phyloP scores from a whole-genome alignment of 139 green algal species.

The Spirogloea muscicola region DNA sequence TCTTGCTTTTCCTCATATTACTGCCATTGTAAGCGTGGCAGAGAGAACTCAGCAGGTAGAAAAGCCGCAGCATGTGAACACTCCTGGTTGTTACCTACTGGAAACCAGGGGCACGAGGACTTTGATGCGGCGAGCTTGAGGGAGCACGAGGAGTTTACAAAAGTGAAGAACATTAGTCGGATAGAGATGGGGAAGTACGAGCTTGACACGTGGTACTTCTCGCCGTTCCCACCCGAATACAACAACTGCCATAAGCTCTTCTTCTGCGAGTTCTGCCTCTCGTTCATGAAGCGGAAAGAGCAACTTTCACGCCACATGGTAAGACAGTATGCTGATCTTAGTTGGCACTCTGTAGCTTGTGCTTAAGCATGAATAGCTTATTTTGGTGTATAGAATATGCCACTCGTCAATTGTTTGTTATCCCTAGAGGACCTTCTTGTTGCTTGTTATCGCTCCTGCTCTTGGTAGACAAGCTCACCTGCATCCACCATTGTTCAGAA shows the following conservation, averaged over 20 bases:
- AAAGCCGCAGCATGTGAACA: too few species aligned
- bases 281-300: slow-evolving; percentile 68
- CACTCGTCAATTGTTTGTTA: not conserved
- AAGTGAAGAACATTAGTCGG: slow-evolving; percentile 92
- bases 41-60: too few species aligned
- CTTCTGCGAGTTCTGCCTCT: slow-evolving; percentile 93
- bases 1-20: too few species aligned
- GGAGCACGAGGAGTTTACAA: slow-evolving; percentile 99
- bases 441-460: slow-evolving; percentile 7
- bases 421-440: too few species aligned
- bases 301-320: slow-evolving; percentile 88
- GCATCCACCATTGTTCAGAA: slow-evolving; percentile 23
- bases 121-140: slow-evolving; percentile 82
- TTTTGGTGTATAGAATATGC: not conserved
- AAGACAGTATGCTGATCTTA: not conserved
- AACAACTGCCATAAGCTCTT: slow-evolving; percentile 89
- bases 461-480: not conserved
- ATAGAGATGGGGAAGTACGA: slow-evolving; percentile 90
- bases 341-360: not conserved
- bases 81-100: not conserved
- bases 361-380: not conserved
- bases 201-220: slow-evolving; percentile 99
- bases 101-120: slow-evolving; percentile 69
- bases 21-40: too few species aligned
- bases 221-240: slow-evolving; percentile 87